A percentile compares a stretch with the other conserved stretches of the same genome.
Evolutionary conservation across 805 yeast genomes (phyloP).

Genomic region (Metschnikowia kofuensis): DNA sequence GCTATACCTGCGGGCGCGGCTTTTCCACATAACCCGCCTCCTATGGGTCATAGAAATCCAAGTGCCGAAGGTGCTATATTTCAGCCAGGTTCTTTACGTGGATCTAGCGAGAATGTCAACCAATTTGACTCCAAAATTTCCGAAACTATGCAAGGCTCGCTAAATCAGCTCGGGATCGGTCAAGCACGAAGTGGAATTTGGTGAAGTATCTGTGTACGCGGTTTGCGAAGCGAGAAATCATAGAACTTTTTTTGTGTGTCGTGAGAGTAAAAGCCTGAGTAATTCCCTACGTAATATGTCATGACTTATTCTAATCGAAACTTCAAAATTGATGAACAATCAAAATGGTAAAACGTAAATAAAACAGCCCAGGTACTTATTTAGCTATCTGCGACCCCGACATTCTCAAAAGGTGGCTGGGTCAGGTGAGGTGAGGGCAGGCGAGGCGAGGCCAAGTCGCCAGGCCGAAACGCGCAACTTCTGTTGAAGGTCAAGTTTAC

Average conservation of each 20-base stretch:
- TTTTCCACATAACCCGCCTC: not conserved
- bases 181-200: conserved; percentile 10
- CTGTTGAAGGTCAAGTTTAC: not conserved
- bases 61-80: conserved; percentile 1
- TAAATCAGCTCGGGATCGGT: conserved; percentile 11
- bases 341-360: too few species aligned
- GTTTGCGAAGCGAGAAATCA: too few species aligned
- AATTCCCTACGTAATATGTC: too few species aligned
- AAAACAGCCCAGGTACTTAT: too few species aligned
- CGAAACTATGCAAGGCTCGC: conserved; percentile 10
- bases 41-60: not conserved
- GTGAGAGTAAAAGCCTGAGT: too few species aligned
- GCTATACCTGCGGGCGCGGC: not conserved
- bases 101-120: conserved; percentile 1
- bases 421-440: too few species aligned
- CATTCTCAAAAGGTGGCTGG: too few species aligned
- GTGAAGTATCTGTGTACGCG: not conserved
- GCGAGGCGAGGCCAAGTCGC: not conserved
- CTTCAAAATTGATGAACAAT: too few species aligned
- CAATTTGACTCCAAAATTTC: conserved; percentile 8
- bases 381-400: too few species aligned
- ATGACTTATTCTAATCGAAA: too few species aligned
- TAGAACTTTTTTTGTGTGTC: too few species aligned
- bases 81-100: conserved; percentile 4
- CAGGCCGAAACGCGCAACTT: not conserved